Evolutionary conservation across 2,329 filamentous ascomycete species (phyloP).

Genomic region (Fusarium beomiforme): DNA sequence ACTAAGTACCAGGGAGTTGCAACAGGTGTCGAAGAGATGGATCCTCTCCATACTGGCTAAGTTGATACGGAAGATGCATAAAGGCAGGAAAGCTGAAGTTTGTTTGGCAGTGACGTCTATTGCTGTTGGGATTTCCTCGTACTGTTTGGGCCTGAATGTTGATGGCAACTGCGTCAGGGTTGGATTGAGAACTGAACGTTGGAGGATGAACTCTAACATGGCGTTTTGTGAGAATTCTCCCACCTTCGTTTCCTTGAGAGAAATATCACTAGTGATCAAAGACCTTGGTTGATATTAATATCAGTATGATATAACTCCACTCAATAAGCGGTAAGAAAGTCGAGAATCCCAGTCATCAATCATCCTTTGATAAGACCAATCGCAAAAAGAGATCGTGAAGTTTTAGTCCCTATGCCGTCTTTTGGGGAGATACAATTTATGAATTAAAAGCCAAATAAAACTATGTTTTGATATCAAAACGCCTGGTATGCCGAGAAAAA

Average conservation of each 20-base stretch:
- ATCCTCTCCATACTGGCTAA: slow-evolving; percentile 65
- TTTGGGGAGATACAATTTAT: too few species aligned
- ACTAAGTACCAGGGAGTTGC: slow-evolving; percentile 70
- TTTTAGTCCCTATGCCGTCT: background rate
- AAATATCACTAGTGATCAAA: slow-evolving; percentile 50
- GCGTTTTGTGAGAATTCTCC: slow-evolving; percentile 44
- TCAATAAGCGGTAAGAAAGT: slow-evolving; percentile 1
- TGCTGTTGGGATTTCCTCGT: slow-evolving; percentile 23
- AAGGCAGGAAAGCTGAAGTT: background rate
- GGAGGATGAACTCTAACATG: slow-evolving; percentile 39
- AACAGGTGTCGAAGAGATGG: slow-evolving; percentile 72
- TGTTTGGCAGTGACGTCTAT: background rate
- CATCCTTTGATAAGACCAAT: background rate
- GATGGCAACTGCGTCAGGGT: slow-evolving; percentile 23
- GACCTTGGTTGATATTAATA: slow-evolving; percentile 46
- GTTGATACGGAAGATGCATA: background rate
- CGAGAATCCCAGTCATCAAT: background rate
- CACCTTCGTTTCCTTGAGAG: slow-evolving; percentile 49
- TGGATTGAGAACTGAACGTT: slow-evolving; percentile 21
- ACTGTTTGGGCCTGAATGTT: slow-evolving; percentile 13
- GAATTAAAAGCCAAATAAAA: background rate
- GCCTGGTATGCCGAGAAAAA: slow-evolving; percentile 3
- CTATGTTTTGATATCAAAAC: slow-evolving; percentile 22
- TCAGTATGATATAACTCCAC: slow-evolving; percentile 12
- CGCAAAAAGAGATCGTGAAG: background rate